Base-by-base conservation (phyloP, 2,329 filamentous ascomycete genomes). In the Ceratocystiopsis sp. region DNA sequence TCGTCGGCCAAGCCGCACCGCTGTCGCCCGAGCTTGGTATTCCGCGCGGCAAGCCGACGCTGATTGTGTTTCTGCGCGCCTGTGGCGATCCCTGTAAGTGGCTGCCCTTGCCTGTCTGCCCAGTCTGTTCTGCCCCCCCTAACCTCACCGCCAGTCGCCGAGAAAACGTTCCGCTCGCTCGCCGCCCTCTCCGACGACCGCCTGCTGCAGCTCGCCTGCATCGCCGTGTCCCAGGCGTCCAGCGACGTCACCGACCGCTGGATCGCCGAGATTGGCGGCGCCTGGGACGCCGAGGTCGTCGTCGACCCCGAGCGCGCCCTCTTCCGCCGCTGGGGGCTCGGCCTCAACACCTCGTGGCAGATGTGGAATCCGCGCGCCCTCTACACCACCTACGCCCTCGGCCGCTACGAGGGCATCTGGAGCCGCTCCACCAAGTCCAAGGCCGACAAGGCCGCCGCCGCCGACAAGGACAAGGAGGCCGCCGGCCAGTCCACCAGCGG, bases 1-100 rank as follows among this genome's bases (percentile, higher is more conserved):
- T 63, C 42, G 60, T 75, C 29, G 75, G 73, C 47, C 56, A 64
- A 33, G 61, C 64, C 47, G 77, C 77, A 1, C 78, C 78, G 1
- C 63, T 62, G 7, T 66, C 71, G 25, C 50, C 63, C 21, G 64
- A 66, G 46, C 60, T 83, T 7, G 54, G 55, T 9, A 57, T 80
- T n/a, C 68, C 71, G 1, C 58, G 64, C 37, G 60, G 62, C 19
- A 74, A 71, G 51, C 73, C 75, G 1, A 72, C 69, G 0, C 55
- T 85, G 2, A 59, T 85, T 17, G 68, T 74, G 15, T 85, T 85
- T 53, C 65, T 85, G 7, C 67, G 80, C 33, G 79, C 84, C 56
- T 84, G 79, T 55, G 80, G 80, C 33, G 83, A 79, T 61, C 80
- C 80, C 12, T 83, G 80, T 80, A 68, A 55, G 68, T 9, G 11